Base-by-base conservation (phyloP, 108 stramenopile species). In the Nannochloropsis granulata region DNA sequence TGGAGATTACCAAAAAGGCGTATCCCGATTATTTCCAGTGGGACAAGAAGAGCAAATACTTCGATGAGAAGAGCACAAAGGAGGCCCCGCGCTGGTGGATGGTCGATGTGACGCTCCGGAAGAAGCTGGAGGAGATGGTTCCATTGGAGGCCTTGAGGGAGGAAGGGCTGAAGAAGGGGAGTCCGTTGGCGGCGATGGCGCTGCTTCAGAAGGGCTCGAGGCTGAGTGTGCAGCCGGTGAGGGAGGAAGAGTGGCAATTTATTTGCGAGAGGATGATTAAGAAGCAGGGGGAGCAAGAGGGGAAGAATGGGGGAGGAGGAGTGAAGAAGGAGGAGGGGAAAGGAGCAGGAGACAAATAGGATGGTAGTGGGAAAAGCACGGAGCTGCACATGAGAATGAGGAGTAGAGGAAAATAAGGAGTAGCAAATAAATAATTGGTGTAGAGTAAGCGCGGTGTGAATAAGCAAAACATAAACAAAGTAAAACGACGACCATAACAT, bases 41-140 rank as follows among this genome's bases (percentile, higher is more conserved):
- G 56, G 56, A 71, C 11, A 71, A 71, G n/a, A n/a, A n/a, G 7
- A 71, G 56, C 11, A 71, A 44, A 8, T 80, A 86, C 43, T 86
- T 43, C 19, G 85, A 86, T 45, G 26, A 81, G 13, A 78, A 78
- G 56, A 25, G 24, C 24, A 13, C 13, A 3, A 13, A 14, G 12
- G 83, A 44, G 19, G 56, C 46, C 10, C 83, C 83, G 16, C 45
- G 83, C 45, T 83, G 83, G 83, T 83, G 24, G 45, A 83, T 71
- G 78, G 83, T 83, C 12, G 83, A 83, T 26, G 2, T 83, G 13
- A 21, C 34, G 7, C 56, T 71, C 34, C 43, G 13, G 21, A 7
- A 21, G 13, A 45, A 56, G 19, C 7, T 71, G 26, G 19, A 19
- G 34, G 45, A 46, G 25, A 78, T 21, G 2, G 43, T 83, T 0